Base-by-base conservation (phyloP, 495 filamentous ascomycete genomes). In the Chaetomium cochliodes region DNA sequence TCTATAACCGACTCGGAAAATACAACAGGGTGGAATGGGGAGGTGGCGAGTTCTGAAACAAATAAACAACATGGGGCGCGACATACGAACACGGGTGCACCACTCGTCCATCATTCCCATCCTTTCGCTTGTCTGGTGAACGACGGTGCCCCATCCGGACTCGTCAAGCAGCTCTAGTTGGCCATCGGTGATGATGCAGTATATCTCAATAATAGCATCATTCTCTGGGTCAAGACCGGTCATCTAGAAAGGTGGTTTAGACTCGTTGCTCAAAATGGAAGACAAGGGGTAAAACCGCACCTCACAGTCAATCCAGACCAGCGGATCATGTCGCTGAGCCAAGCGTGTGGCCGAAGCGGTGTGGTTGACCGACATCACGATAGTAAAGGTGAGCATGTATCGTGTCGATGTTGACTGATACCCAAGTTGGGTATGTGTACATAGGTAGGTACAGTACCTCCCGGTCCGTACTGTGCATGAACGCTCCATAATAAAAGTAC, bases 251-350 rank as follows among this genome's bases (percentile, higher is more conserved):
- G 5, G 3, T 6, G 4, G 2, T 8, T 53, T n/a, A 62, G 33
- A n/a, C 25, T n/a, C 47, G n/a, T 12, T 16, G 16, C 13, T 20
- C 16, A n/a, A 6, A 11, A 30, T 30, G 42, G n/a, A 23, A 15
- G 2, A 22, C 5, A 20, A 2, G 5, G 18, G 16, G 25, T 18
- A 16, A n/a, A 5, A 6, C 5, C 33, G 33, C 75, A 93, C 90
- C 81, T 96, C 92, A 73, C 92, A 96, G 74, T 96, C 92, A 58
- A 96, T 92, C 90, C 91, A 94, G 26, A 93, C 89, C 33, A 94
- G 73, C 25, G 90, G 85, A 63, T 86, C 67, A 39, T 52, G 61
- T 26, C 3, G 37, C 46, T 63, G 52, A 28, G 23, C 18, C 37
- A 33, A 13, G 49, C 39, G n/a, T 2, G 23, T 3, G 7, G 26